Evolutionary conservation across 169 alveolate species (phyloP).

Genomic region (Neospora caninum): DNA sequence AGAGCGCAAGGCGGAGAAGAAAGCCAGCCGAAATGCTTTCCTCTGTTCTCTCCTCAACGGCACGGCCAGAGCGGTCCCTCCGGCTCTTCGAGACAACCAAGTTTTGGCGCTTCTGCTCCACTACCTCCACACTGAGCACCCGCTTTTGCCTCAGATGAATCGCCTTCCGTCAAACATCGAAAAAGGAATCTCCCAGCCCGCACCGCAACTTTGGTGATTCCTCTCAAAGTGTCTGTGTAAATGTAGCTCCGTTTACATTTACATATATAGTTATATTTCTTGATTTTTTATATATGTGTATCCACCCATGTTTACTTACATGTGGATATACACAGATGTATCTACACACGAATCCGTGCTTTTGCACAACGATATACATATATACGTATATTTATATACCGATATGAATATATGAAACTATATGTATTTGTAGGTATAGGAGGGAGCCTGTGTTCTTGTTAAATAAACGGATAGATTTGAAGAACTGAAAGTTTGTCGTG

Average conservation of each 20-base stretch:
- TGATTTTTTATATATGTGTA: too few species aligned
- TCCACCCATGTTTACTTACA: background rate
- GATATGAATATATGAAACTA: background rate
- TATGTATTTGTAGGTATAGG: background rate
- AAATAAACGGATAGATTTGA: too few species aligned
- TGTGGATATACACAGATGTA: background rate
- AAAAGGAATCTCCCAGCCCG: too few species aligned
- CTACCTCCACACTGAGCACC: background rate
- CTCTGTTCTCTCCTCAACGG: conserved; percentile 15
- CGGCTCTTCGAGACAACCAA: background rate
- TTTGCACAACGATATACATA: background rate
- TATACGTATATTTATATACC: background rate
- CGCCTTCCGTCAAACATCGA: background rate
- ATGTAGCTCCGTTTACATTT: background rate
- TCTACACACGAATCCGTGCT: too few species aligned
- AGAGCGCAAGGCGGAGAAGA: too few species aligned
- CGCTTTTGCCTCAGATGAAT: background rate
- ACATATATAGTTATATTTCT: too few species aligned
- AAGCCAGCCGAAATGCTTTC: background rate
- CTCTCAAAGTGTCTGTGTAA: background rate
- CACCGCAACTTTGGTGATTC: background rate
- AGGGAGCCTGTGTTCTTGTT: background rate
- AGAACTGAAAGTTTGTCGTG: background rate
- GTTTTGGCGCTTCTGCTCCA: background rate
- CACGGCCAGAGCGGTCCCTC: background rate